Base-by-base conservation (phyloP, 2,329 filamentous ascomycete genomes). In the Neonectria faginata region DNA sequence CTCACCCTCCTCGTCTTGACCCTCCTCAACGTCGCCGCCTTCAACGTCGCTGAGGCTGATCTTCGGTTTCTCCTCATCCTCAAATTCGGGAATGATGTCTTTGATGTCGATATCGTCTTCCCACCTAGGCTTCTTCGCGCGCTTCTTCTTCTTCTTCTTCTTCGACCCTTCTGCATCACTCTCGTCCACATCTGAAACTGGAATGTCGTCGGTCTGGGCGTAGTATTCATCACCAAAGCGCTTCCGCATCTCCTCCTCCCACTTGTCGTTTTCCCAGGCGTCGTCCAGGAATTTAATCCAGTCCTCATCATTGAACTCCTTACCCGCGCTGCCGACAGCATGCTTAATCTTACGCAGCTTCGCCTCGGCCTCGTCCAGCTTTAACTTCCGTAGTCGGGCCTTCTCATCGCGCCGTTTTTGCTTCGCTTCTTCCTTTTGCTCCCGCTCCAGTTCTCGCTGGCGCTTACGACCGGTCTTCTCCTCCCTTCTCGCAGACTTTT, bases 21-120 rank as follows among this genome's bases (percentile, higher is more conserved):
- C 78, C 3, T 78, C 78, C 0, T 78, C 78, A 1, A 74, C 77
- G 0, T 80, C 81, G 0, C 79, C 79, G 10, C 78, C 81, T 11
- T 78, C 80, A 1, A 76, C 79, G 14, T 81, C 81, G 5, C 88
- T 87, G 2, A 91, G 80, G 1, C 81, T 81, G 64, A 91, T 79
- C 1, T 82, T 80, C 20, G 88, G 86, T 54, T 84, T 80, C 22
- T 51, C 76, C 62, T 85, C 81, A 7, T 88, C 87, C 27, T 93
- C 88, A 75, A 97, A 97, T 66, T 97, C 93, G 1, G 93, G 94
- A 29, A 97, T 83, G 55, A 97, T 85, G 77, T 97, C 95, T 66
- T 92, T 93, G 81, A 99, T 98, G 76, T 98, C 94, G 73, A 99
- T 97, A 76, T 99, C 96, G 74, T 98, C 94, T 73, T 97, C 93